phyloP scores from a whole-genome alignment of 2,329 filamentous ascomycete genomes.

The Albifimbria verrucaria region DNA sequence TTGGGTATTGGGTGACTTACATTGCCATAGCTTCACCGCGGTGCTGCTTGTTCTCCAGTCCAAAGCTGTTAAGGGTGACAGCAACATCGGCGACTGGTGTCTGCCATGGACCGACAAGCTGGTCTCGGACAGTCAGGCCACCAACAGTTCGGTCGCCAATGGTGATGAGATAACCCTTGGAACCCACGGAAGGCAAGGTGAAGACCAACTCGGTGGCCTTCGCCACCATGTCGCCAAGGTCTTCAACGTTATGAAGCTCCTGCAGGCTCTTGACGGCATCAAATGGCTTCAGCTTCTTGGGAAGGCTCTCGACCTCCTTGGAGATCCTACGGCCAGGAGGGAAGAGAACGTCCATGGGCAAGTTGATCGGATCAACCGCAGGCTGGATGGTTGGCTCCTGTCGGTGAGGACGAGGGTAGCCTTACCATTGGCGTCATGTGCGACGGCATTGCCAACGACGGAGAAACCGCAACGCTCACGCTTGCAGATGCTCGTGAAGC shows the following conservation, averaged over 20 bases:
- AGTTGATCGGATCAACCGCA: conserved; percentile 66
- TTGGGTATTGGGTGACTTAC: conserved; percentile 25
- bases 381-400: conserved; percentile 72
- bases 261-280: conserved; percentile 65
- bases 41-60: conserved; percentile 59
- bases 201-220: conserved; percentile 80
- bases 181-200: conserved; percentile 84
- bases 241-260: conserved; percentile 56
- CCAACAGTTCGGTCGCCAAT: conserved; percentile 93
- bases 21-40: conserved; percentile 97
- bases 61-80: conserved; percentile 81
- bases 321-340: conserved; percentile 53
- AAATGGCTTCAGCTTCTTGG: conserved; percentile 64
- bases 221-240: conserved; percentile 49
- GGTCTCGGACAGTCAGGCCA: conserved; percentile 82
- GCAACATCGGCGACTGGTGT: conserved; percentile 91
- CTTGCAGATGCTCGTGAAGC: conserved; percentile 65
- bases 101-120: conserved; percentile 97
- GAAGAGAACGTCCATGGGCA: conserved; percentile 86
- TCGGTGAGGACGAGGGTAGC: conserved; percentile 78
- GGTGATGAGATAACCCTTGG: conserved; percentile 94
- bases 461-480: conserved; percentile 92
- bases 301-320: conserved; percentile 21
- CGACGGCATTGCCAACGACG: conserved; percentile 75
- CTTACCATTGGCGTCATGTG: conserved; percentile 58